phyloP scores from a whole-genome alignment of 2,329 filamentous ascomycete genomes.

The Colletotrichum somersetense region DNA sequence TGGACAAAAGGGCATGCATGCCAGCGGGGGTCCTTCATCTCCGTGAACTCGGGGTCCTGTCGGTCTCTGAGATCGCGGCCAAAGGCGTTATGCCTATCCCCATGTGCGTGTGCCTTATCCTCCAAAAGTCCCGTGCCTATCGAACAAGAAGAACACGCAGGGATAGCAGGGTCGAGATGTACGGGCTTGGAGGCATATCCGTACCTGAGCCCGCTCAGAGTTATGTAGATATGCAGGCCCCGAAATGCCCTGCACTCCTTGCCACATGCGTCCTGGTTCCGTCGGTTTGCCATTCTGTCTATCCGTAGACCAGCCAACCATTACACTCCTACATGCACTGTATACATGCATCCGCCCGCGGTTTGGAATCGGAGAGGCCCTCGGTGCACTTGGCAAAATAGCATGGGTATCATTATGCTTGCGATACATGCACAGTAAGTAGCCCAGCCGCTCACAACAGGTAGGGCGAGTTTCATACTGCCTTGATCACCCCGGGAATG shows the following conservation, averaged over 20 bases:
- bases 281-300: background rate
- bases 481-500: background rate
- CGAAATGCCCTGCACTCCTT: background rate
- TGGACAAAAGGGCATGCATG: background rate
- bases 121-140: background rate
- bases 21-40: background rate
- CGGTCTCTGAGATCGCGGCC: no score
- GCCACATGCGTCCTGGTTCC: background rate
- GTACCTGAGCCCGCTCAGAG: background rate
- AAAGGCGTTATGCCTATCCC: no score
- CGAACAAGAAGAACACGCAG: background rate
- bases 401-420: background rate
- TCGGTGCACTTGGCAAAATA: background rate
- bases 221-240: background rate
- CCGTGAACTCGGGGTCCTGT: background rate
- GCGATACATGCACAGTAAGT: background rate
- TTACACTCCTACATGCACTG: background rate
- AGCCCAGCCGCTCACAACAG: background rate
- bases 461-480: background rate
- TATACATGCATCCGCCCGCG: background rate
- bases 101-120: background rate
- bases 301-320: background rate
- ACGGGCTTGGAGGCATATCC: background rate
- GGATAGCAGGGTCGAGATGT: background rate
- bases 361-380: background rate